Conservation (phyloP, 176 grass and related monocot genomes). For the Sorghum bicolor region DNA sequence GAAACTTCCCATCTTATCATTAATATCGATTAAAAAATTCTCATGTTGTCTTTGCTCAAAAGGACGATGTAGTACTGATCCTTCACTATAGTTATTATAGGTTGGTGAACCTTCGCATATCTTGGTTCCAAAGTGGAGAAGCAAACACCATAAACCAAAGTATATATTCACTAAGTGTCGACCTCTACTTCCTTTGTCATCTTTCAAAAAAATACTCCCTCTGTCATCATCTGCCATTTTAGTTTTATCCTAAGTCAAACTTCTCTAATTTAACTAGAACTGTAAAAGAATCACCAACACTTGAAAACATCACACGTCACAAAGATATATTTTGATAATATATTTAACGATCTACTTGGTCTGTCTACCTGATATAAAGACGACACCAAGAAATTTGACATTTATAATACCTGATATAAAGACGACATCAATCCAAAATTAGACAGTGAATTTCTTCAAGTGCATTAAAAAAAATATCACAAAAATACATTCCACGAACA, state of each 20-base stretch:
- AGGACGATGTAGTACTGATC: not conserved
- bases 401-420: not conserved
- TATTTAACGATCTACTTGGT: not conserved
- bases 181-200: too few relatives aligned
- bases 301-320: too few relatives aligned
- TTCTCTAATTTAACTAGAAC: too few relatives aligned
- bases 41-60: too few relatives aligned
- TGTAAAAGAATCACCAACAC: too few relatives aligned
- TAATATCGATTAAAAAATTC: too few relatives aligned
- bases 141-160: not conserved
- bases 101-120: not conserved
- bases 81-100: not conserved
- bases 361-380: not conserved
- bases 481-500: not conserved
- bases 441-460: not conserved
- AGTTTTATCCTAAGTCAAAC: too few relatives aligned
- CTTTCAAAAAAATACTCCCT: too few relatives aligned
- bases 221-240: too few relatives aligned
- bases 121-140: not conserved
- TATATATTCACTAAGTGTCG: not conserved
- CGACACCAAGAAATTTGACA: not conserved
- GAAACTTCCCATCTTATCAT: too few relatives aligned
- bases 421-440: not conserved
- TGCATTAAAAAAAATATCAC: not conserved
- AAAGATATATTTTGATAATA: too few relatives aligned